Percentiles rank a stretch among this genome's conserved stretches.
phyloP scores from a whole-genome alignment of 2,329 filamentous ascomycete genomes.

The Sporothrix brasiliensis region DNA sequence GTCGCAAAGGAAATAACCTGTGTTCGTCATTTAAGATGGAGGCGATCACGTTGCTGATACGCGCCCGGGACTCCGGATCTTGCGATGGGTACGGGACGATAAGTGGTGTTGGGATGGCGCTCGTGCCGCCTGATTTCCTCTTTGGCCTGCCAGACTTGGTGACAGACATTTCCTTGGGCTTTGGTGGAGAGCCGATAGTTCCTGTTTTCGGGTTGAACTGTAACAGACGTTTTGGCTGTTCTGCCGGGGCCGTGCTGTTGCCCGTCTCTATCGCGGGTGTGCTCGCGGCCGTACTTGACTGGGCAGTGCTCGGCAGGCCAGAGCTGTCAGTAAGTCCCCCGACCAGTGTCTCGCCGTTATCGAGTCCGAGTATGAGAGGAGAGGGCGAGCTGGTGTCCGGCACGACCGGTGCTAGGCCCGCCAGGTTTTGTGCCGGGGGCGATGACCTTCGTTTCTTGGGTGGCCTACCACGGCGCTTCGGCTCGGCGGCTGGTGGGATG shows the following conservation, averaged over 20 bases:
- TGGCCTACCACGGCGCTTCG: conserved; percentile 35
- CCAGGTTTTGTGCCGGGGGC: not conserved
- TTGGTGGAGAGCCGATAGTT: conserved; percentile 64
- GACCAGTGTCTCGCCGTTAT: conserved; percentile 7
- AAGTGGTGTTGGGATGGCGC: not conserved
- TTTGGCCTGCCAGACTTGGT: conserved; percentile 8
- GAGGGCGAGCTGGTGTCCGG: not conserved
- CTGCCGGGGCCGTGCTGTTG: not conserved
- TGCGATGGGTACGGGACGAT: conserved; percentile 29
- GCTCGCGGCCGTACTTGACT: not conserved
- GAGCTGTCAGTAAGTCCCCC: not conserved
- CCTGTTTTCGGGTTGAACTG: conserved; percentile 63
- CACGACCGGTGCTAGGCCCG: not conserved
- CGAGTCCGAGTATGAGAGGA: not conserved
- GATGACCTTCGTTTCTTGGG: conserved; percentile 39
- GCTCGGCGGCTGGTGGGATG: not conserved
- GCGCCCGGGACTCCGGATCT: conserved; percentile 20
- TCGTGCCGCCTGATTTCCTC: conserved; percentile 21
- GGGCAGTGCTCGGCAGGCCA: not conserved
- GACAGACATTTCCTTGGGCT: conserved; percentile 38
- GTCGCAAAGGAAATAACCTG: conserved; percentile 2
- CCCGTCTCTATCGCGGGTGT: not conserved
- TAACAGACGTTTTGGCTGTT: conserved; percentile 53
- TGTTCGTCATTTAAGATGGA: conserved; percentile 22
- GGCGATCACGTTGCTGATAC: conserved; percentile 31